Evolutionary conservation across 129 eudicot species (phyloP).

Genomic region (Centella asiatica): DNA sequence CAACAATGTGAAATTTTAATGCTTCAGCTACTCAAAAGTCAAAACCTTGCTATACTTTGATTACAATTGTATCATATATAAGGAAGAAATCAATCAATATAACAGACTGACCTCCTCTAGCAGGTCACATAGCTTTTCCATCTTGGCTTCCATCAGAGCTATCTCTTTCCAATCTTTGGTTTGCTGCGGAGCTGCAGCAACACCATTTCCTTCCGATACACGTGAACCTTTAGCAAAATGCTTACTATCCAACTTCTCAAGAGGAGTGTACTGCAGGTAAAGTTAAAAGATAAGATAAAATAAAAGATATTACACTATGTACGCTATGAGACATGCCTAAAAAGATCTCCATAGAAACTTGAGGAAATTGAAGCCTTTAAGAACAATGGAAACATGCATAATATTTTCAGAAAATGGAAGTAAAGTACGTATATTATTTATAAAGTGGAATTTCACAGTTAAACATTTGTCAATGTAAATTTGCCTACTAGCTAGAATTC

Average conservation of each 20-base stretch:
- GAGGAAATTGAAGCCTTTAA: too few relatives aligned
- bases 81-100: neutral
- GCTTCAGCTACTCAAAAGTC: too few relatives aligned
- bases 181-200: constrained; percentile 31
- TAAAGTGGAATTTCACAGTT: too few relatives aligned
- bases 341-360: neutral
- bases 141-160: constrained; percentile 74
- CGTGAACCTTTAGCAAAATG: constrained; percentile 75
- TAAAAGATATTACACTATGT: neutral
- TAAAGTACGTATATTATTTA: too few relatives aligned
- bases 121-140: constrained; percentile 72
- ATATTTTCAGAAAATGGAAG: too few relatives aligned
- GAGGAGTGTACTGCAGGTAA: constrained; percentile 68
- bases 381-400: too few relatives aligned
- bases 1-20: neutral
- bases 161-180: constrained; percentile 56
- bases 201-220: constrained; percentile 50
- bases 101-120: constrained; percentile 50
- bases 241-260: constrained; percentile 74
- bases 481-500: too few relatives aligned
- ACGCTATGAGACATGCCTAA: neutral
- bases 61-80: neutral
- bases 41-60: neutral
- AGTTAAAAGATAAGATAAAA: constrained; percentile 1
- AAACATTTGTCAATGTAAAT: too few relatives aligned